phyloP scores from a whole-genome alignment of 2,329 filamentous ascomycete genomes.

The Monascus ruber region DNA sequence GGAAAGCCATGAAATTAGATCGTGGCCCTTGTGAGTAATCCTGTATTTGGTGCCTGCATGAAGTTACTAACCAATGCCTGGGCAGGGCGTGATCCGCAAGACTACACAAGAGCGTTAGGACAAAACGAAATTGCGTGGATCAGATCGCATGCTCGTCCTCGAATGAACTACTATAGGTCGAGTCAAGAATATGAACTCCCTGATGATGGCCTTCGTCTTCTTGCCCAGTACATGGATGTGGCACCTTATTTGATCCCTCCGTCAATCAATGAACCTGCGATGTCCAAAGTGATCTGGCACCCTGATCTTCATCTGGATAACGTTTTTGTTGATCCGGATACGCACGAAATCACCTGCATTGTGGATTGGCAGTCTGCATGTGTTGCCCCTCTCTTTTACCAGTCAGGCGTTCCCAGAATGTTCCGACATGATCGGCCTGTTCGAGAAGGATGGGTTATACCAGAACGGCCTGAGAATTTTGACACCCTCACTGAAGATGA shows the following conservation, averaged over 20 bases:
- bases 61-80: slow-evolving; percentile 1
- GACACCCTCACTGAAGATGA: slow-evolving; percentile 14
- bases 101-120: slow-evolving; percentile 14
- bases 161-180: slow-evolving; percentile 17
- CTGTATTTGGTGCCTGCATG: slow-evolving; percentile 1
- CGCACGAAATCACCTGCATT: slow-evolving; percentile 12
- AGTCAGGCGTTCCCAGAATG: slow-evolving; percentile 17
- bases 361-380: slow-evolving; percentile 15
- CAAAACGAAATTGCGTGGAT: slow-evolving; percentile 17
- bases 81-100: slow-evolving; percentile 8
- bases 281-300: slow-evolving; percentile 15
- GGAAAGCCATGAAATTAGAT: slow-evolving; percentile 14
- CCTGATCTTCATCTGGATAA: slow-evolving; percentile 18
- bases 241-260: slow-evolving; percentile 10
- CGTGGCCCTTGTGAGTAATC: slow-evolving; percentile 18
- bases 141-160: slow-evolving; percentile 10
- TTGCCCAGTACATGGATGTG: slow-evolving; percentile 15
- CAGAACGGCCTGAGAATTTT: slow-evolving; percentile 16
- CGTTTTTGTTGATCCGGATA: slow-evolving; percentile 17
- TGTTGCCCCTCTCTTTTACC: slow-evolving; percentile 17
- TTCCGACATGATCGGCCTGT: slow-evolving; percentile 17
- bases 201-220: slow-evolving; percentile 11
- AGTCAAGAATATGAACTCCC: slow-evolving; percentile 10
- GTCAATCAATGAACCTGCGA: slow-evolving; percentile 2
- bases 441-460: slow-evolving; percentile 19